Evolutionary conservation across 2,329 filamentous ascomycete species (phyloP), one percentile per base, ranked within the genome.

Genomic region (Aspergillus sp.): DNA sequence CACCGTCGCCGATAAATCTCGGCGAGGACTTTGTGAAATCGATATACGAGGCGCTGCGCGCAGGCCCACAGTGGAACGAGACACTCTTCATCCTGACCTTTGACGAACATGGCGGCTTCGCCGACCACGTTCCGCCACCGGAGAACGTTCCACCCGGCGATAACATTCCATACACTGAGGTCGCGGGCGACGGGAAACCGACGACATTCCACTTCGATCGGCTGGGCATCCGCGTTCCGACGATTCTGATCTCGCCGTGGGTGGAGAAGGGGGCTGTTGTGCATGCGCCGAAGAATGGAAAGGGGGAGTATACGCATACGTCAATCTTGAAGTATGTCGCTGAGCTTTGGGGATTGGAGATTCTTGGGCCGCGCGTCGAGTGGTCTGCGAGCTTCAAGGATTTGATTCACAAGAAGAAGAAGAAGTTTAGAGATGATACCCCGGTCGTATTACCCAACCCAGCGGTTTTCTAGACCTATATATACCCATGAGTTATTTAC

Each of bases 81-180:
- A 82, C 80, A 0, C 74, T 78, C 30, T 69, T 80, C 34, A 74
- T 80, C 60, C 68, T 78, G 65, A 79, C 77, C 61, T 78, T 79
- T 48, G 77, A 79, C 61, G 76, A 79, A 63, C 76, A 79, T 53
- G 77, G 77, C 22, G 77, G 77, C 19, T 79, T 79, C 56, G 76
- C 74, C 7, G 77, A 79, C 64, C 77, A 79, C 61, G 75, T 79
- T 7, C 61, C 73, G 9, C 76, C 77, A 1, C 77, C 77, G 0
- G 65, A 71, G 54, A 74, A 77, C 59, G 68, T 79, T 22, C 77
- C 77, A 8, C 70, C 74, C 0, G 73, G 77, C 28, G 73, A 76
- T 34, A 65, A 69, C 13, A 73, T 76, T 59, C 73, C 68, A 47
- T 75, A 71, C 54, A 72, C 64, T 6, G 70, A 70, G 8, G 59